Base-by-base conservation (phyloP, 2,329 filamentous ascomycete species). In the Xylaria sp. region DNA sequence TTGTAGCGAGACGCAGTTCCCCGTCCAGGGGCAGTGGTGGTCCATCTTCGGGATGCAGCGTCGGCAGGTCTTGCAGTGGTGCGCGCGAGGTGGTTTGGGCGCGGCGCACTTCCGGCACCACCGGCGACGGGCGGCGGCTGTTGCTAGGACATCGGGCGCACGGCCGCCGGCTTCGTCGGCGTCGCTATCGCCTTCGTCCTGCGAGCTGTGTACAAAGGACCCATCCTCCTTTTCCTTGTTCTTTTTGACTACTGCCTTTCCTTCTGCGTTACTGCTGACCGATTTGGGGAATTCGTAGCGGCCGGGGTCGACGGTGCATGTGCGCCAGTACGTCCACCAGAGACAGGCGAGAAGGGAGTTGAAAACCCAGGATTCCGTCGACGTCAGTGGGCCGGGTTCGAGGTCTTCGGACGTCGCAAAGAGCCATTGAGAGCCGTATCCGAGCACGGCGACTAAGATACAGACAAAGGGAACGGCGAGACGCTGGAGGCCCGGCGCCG, bases 11-110 rank as follows among this genome's bases (percentile, higher is more conserved):
- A 94, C 89, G 76, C 91, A 95, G 75, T 92, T 93, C 62, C 76
- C 78, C 2, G 89, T 93, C 90, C 90, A 94, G 2, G 90, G 89
- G 70, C 90, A 94, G 76, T 95, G 90, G 75, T 92, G 89, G 75
- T 92, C 89, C 89, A 92, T 92, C 74, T 85, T 88, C 44, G 88
- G 87, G 53, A 92, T 83, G 73, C 89, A 92, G 67, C 87, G 84
- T 64, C 79, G 78, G 76, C 90, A 95, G 66, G 83, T 83, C 63
- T 86, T 87, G 76, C 91, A 95, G 78, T 95, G 91, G 78, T 94
- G 91, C 1, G 90, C 84, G 64, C 91, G 80, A 0, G 87, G 85
- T 1, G 91, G 90, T 70, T 94, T 94, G 10, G 84, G 84, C 39
- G 83, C 82, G 52, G 83, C 77, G 73, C 91, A 95, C 73, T 90